These are phyloP conservation scores for Aureobasidium sp. DNA, from an alignment of 2,329 filamentous ascomycete species.

Conservation along the genomic window DNA sequence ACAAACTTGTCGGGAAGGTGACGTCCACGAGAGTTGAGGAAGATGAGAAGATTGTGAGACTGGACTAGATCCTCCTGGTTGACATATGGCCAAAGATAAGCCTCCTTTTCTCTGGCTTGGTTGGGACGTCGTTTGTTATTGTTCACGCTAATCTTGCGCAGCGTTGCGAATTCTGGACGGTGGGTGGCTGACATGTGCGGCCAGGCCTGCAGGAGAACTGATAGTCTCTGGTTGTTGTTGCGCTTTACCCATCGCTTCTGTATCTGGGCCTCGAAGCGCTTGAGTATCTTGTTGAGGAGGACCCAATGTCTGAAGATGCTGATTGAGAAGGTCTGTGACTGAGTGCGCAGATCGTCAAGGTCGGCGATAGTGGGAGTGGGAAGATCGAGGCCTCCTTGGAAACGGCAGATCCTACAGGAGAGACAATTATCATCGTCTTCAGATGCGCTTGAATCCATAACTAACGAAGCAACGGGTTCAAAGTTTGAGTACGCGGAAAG, in stretches of 20 bases:
- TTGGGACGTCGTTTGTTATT: slow-evolving; percentile 16
- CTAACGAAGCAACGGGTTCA: not conserved
- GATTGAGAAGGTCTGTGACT: slow-evolving; percentile 17
- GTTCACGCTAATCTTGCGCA: slow-evolving; percentile 20
- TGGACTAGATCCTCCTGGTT: slow-evolving; percentile 48
- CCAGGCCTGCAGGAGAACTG: slow-evolving; percentile 41
- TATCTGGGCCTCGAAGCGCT: slow-evolving; percentile 43
- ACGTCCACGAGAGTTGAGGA: slow-evolving; percentile 45
- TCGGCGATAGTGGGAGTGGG: slow-evolving; percentile 14
- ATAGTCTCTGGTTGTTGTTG: slow-evolving; percentile 35
- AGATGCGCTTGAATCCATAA: not conserved
- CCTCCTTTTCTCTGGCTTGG: slow-evolving; percentile 18
- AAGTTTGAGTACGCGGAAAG: not conserved
- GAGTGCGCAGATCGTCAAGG: slow-evolving; percentile 18
- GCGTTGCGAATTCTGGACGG: slow-evolving; percentile 42
- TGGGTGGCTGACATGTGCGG: slow-evolving; percentile 42
- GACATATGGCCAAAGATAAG: slow-evolving; percentile 45
- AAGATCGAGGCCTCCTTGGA: slow-evolving; percentile 17
- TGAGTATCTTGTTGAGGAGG: slow-evolving; percentile 34
- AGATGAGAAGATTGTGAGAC: slow-evolving; percentile 37
- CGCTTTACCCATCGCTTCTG: slow-evolving; percentile 49
- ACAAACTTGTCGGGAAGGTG: slow-evolving; percentile 40
- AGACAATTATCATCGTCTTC: slow-evolving; percentile 5
- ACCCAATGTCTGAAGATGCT: slow-evolving; percentile 31
- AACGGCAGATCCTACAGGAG: not conserved